These are phyloP conservation scores for Hygrophoropsis aurantiaca DNA, from an alignment of 768 basidiomycete species.

Conservation along the genomic window DNA sequence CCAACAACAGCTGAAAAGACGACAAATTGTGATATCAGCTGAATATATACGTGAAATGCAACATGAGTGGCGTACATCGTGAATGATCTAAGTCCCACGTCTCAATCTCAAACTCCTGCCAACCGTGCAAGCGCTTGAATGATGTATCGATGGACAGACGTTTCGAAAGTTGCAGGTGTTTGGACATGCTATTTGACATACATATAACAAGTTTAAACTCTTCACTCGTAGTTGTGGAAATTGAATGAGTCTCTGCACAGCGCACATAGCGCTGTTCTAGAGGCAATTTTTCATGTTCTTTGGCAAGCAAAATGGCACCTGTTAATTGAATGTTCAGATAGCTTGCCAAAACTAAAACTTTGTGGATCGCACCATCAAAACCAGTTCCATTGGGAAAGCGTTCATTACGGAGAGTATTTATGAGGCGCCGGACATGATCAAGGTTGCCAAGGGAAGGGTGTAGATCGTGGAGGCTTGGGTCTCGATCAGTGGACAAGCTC, in stretches of 20 bases:
- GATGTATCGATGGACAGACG: slow-evolving; percentile 14
- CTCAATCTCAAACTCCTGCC: slow-evolving; percentile 19
- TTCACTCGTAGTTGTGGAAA: slow-evolving; percentile 4
- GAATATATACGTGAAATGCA: neutral
- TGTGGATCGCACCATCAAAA: slow-evolving; percentile 15
- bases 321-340: too few relatives aligned
- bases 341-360: neutral
- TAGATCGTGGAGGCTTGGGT: slow-evolving; percentile 9
- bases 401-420: slow-evolving; percentile 14
- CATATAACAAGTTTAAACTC: slow-evolving; percentile 21
- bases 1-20: slow-evolving; percentile 15
- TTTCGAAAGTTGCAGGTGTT: slow-evolving; percentile 8
- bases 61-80: slow-evolving; percentile 14
- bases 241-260: slow-evolving; percentile 12
- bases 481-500: slow-evolving; percentile 3
- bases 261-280: slow-evolving; percentile 17
- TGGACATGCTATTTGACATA: slow-evolving; percentile 21
- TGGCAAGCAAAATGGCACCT: slow-evolving; percentile 7
- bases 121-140: slow-evolving; percentile 12
- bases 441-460: slow-evolving; percentile 20
- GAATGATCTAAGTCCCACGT: slow-evolving; percentile 10
- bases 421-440: slow-evolving; percentile 20
- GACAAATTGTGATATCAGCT: neutral
- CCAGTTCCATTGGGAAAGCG: slow-evolving; percentile 22
- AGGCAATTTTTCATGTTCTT: slow-evolving; percentile 2